phyloP scores from a whole-genome alignment of 352 stramenopile species.

The Pythium scleroteichum region DNA sequence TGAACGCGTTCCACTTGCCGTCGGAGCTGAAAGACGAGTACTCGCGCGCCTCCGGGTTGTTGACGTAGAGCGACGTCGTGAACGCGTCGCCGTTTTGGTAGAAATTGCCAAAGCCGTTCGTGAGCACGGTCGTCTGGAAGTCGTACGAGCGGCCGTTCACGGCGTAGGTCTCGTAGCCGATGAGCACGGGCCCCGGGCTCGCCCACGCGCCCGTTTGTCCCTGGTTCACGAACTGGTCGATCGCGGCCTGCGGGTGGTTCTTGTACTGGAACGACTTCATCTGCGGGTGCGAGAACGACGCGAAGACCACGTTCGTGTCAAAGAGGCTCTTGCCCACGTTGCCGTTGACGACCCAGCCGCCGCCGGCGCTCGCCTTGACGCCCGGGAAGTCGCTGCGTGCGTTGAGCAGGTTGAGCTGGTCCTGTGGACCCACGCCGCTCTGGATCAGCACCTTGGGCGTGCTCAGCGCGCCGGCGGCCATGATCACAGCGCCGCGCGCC shows the following conservation, averaged over 20 bases:
- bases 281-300: conserved; percentile 54
- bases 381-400: conserved; percentile 12
- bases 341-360: conserved; percentile 43
- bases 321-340: conserved; percentile 65
- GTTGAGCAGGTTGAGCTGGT: conserved; percentile 47
- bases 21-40: conserved; percentile 41
- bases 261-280: conserved; percentile 52
- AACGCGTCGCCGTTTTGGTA: conserved; percentile 36
- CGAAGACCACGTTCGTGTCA: conserved; percentile 52
- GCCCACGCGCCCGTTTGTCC: conserved; percentile 40
- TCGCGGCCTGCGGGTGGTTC: conserved; percentile 31
- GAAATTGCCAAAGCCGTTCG: conserved; percentile 46
- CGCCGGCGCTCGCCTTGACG: conserved; percentile 16
- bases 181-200: conserved; percentile 50
- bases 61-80: conserved; percentile 52
- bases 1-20: conserved; percentile 39
- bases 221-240: conserved; percentile 59
- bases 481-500: conserved; percentile 57
- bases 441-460: conserved; percentile 84
- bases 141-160: conserved; percentile 58
- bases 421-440: conserved; percentile 63
- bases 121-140: conserved; percentile 62
- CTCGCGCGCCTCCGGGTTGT: conserved; percentile 63
- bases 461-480: conserved; percentile 68
- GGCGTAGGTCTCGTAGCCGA: conserved; percentile 60